Evolutionary conservation across 1,139 yeast species (phyloP), one percentile per base, ranked within the genome.

Genomic region (Taiozyma sp.): DNA sequence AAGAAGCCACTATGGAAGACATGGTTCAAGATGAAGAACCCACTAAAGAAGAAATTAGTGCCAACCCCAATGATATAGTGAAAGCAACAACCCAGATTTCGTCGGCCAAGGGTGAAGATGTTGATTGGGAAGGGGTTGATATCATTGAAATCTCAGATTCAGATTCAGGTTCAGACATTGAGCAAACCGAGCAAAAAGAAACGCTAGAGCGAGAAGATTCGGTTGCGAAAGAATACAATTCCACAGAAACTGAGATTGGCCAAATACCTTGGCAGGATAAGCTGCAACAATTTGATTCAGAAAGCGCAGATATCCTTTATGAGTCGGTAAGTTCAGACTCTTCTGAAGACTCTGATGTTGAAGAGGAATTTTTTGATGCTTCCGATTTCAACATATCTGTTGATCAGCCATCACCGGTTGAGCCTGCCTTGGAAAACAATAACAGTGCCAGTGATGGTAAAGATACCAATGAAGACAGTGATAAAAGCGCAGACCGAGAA

Each of bases 371-470:
- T 62, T 85, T 87, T 63, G 84, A 48, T 48, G 51, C 49, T 29
- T 36, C 48, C 22, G 23, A 27, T 9, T 23, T 16, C n/a, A n/a
- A 38, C 14, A 4, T 38, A 10, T 19, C 41, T 4, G 42, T 38
- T 24, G 41, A 40, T 9, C 29, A 79, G 41, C 91, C 92, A 97
- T 96, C 90, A 34, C 85, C 86, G 59, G 91, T 90, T 59, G 89
- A 84, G 13, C 36, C 16, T 13, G 7, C 24, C 14, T 84, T 19
- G 24, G 36, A 29, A 13, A 29, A 32, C 6, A 90, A 34, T 34
- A 29, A 24, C 2, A 90, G 34, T 23, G 48, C 28, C 8, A 39
- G 16, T 27, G 42, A 43, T 41, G 44, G 39, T 19, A 51, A 40
- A 4, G 51, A 51, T 13, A 55, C 51, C 8, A 56, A 46, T 16